These are phyloP conservation scores for Pisolithus tinctorius DNA, from an alignment of 768 basidiomycete species.

Conservation along the genomic window DNA sequence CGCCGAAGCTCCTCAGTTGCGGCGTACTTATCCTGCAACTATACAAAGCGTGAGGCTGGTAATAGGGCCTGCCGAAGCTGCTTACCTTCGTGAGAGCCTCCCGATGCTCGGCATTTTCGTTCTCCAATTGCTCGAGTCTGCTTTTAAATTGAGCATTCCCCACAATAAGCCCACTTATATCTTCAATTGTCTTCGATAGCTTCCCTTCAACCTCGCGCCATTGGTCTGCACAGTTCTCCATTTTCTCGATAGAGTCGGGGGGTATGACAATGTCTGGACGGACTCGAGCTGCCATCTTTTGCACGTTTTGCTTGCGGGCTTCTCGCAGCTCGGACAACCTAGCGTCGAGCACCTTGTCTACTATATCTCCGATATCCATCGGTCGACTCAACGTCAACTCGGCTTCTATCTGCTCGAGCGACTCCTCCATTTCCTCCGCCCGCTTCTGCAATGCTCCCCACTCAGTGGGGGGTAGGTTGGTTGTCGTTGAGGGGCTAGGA, in stretches of 20 bases:
- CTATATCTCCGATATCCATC: conserved; percentile 11
- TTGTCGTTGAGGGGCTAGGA: not conserved
- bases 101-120: conserved; percentile 14
- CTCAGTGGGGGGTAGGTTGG: not conserved
- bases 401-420: conserved; percentile 25
- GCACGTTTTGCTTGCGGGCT: conserved; percentile 17
- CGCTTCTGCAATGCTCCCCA: conserved; percentile 8
- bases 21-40: conserved; percentile 11
- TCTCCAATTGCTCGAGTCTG: conserved; percentile 15
- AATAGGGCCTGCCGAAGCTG: not conserved
- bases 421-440: conserved; percentile 20
- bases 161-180: conserved; percentile 20
- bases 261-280: conserved; percentile 18
- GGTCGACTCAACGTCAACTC: conserved; percentile 22
- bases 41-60: conserved; percentile 7
- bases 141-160: conserved; percentile 14
- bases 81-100: conserved; percentile 14
- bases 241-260: conserved; percentile 5
- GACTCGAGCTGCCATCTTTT: conserved; percentile 9
- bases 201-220: conserved; percentile 16
- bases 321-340: conserved; percentile 16
- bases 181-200: conserved; percentile 18
- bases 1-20: conserved; percentile 10
- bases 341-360: conserved; percentile 12
- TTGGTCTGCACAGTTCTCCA: conserved; percentile 13